Base-by-base conservation (phyloP, 441 rosid genomes). In the Aquilaria agallochum region DNA sequence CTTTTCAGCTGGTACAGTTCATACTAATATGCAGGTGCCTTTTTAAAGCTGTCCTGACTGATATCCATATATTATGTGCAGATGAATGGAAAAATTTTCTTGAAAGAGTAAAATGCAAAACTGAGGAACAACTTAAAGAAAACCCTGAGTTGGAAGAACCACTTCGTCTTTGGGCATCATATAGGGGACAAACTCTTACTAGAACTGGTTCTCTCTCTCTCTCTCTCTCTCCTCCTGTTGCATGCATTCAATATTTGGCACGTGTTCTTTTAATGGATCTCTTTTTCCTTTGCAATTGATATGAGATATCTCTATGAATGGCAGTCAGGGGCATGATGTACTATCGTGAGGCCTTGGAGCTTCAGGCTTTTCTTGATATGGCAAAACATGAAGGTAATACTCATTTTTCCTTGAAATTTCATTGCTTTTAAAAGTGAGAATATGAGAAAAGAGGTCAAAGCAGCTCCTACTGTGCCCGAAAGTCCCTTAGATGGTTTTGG, bases 321-420 rank as follows among this genome's bases (percentile, higher is more conserved):
- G 36, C 85, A 93, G 99, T 96, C 12, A 78, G 99, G 80, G 99
- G 99, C 62, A 96, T 96, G 97, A 96, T 96, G 99, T 96, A 96
- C 77, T 87, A 83, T 68, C 88, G 99, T 42, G 86, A 83, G 80
- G 99, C 99, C 30, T 79, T 96, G 93, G 98, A 96, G 78, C 96
- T 96, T 69, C 99, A 96, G 79, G 96, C 99, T 63, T 96, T 96
- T 78, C 96, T 96, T 77, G 99, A 96, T 77, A 96, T 96, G 98
- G 99, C 98, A 67, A 75, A 77, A 72, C 82, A 90, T 72, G 98
- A 96, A 82, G 99, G 99, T 93, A 72, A 30, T 66, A n/a, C 60
- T 68, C 51, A 67, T 49, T 33, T 46, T 59, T 13, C 66, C 46
- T n/a, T 52, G 10, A 27, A 54, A 47, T 55, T 63, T 30, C 45